These are phyloP conservation scores for Yamadazyma olivae DNA, from an alignment of 805 yeast genomes.

Conservation along the genomic window DNA sequence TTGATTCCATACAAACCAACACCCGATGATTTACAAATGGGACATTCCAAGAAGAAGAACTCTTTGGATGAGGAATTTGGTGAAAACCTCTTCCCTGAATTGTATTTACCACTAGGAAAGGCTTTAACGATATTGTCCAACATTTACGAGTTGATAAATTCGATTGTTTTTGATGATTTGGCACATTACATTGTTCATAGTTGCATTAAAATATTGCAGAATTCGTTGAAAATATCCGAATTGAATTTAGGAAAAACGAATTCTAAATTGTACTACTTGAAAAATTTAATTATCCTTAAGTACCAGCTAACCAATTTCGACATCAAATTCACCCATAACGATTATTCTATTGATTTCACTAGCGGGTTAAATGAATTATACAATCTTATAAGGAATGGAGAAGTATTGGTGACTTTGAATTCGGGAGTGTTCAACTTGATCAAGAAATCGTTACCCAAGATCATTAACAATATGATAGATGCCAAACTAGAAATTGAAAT, in stretches of 20 bases:
- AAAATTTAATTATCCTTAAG: conserved; percentile 67
- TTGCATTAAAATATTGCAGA: conserved; percentile 60
- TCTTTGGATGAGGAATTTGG: conserved; percentile 30
- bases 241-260: conserved; percentile 51
- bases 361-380: conserved; percentile 56
- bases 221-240: conserved; percentile 44
- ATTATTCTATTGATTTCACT: conserved; percentile 75
- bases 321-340: conserved; percentile 70
- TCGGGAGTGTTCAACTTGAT: conserved; percentile 47
- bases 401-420: conserved; percentile 41
- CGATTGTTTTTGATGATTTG: conserved; percentile 79
- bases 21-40: conserved; percentile 63
- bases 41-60: conserved; percentile 28
- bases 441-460: conserved; percentile 70
- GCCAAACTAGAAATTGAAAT: conserved; percentile 68
- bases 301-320: conserved; percentile 73
- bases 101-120: conserved; percentile 70
- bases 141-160: conserved; percentile 75
- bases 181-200: conserved; percentile 85
- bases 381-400: conserved; percentile 33
- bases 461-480: conserved; percentile 79
- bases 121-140: conserved; percentile 70
- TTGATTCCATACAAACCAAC: conserved; percentile 66
- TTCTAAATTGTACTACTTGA: conserved; percentile 64
- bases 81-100: conserved; percentile 39